Base-by-base conservation (phyloP, 495 filamentous ascomycete species). In the Hypoxylon intermedium region DNA sequence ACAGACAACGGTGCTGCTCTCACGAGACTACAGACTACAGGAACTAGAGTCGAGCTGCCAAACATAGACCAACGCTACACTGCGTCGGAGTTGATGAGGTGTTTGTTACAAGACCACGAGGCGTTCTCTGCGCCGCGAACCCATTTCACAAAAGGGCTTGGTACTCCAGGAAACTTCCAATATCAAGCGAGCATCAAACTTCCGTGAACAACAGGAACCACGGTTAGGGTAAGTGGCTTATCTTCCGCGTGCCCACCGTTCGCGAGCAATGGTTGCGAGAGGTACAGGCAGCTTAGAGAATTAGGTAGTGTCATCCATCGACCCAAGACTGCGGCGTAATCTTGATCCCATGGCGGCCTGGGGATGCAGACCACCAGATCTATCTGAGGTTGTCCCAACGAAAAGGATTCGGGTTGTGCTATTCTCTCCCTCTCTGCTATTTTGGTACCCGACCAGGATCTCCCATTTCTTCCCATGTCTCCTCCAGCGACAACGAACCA, bases 321-420 rank as follows among this genome's bases (percentile, higher is more conserved):
- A 70, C 68, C 68, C 68, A 65, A 63, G 60, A 65, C 60, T 53
- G 44, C 60, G 68, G 68, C 55, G 65, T 71, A 62, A 71, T 71
- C 68, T 67, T 58, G 63, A 71, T 68, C 63, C 61, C 53, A 59
- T 37, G 46, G 55, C 59, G 57, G 68, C 65, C 60, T 64, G 50
- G 60, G 59, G 52, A 65, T 64, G 62, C 63, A 60, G 52, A 58
- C 53, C 36, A 62, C 58, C 47, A 63, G 53, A 67, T 58, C 58
- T 59, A 20, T 40, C 36, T 53, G 30, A 38, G 36, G 36, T 38
- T 19, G 36, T 38, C 18, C 24, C 44, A 30, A 50, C 36, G 26
- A 50, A 19, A 23, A n/a, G 19, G 7, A 9, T 3, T 9, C 23
- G 24, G 42, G n/a, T 19, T 41, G 19, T 49, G 15, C 31, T 23